Evolutionary conservation across 176 grass and related monocot genomes (phyloP).

Genomic region (Eleusine coracana): DNA sequence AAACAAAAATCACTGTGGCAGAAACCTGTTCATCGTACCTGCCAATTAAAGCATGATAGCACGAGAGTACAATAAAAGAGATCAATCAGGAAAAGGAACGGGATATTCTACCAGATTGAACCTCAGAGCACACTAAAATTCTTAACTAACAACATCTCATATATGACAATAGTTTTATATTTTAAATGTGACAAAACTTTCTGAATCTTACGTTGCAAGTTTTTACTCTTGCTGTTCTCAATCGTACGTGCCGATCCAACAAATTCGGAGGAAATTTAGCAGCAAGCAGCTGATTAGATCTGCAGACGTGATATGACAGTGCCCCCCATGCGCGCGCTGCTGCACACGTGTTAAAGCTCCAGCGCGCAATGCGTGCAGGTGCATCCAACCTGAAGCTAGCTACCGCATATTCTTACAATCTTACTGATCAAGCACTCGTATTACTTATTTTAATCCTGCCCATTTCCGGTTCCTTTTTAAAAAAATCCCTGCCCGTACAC

Average conservation of each 20-base stretch:
- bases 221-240: slow-evolving; percentile 14
- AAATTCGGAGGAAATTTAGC: slow-evolving; percentile 7
- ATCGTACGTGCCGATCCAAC: slow-evolving; percentile 4
- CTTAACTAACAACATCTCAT: not conserved
- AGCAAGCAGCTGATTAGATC: not conserved
- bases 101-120: not conserved
- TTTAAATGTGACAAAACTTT: not conserved
- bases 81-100: not conserved
- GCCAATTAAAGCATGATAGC: not conserved
- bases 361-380: slow-evolving; percentile 23
- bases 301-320: slow-evolving; percentile 18
- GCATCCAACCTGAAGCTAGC: slow-evolving; percentile 21
- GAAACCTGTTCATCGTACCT: not conserved
- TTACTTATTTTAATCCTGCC: not conserved
- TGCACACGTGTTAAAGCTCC: slow-evolving; percentile 13
- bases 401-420: not conserved
- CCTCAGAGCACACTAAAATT: not conserved
- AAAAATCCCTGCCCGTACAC: not conserved
- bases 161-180: not conserved
- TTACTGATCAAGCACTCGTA: slow-evolving; percentile 1
- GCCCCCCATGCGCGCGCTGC: not conserved
- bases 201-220: not conserved
- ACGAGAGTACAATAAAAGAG: not conserved
- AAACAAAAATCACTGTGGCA: not conserved
- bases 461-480: not conserved